Conservation (phyloP, 2,329 filamentous ascomycete species). For the Monosporascus sp. region DNA sequence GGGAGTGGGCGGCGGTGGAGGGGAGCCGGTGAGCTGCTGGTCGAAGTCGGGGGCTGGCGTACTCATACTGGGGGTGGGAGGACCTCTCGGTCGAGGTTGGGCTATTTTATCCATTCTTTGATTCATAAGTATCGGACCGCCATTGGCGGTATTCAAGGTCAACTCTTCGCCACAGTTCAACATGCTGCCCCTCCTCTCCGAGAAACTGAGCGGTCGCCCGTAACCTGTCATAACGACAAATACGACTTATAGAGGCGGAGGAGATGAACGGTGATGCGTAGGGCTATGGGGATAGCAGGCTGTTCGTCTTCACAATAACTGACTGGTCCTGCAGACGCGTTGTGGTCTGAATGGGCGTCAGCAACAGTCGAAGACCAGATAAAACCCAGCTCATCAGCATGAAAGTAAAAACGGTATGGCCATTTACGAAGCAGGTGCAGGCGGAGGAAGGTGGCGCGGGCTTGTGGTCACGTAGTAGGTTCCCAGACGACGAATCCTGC, state of each 20-base stretch:
- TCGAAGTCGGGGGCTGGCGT: constrained; percentile 60
- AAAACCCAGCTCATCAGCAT: neutral
- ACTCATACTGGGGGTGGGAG: constrained; percentile 62
- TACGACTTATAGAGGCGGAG: neutral
- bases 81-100: constrained; percentile 48
- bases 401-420: neutral
- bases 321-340: neutral
- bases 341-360: neutral
- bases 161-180: constrained; percentile 49
- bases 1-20: constrained; percentile 60
- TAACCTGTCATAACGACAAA: constrained; percentile 35
- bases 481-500: no score
- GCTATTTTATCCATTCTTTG: constrained; percentile 50
- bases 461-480: no score
- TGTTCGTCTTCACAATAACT: neutral
- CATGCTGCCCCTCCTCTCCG: constrained; percentile 54
- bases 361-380: neutral
- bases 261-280: neutral
- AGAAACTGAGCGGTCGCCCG: constrained; percentile 51
- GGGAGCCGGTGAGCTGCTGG: constrained; percentile 54
- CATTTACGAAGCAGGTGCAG: no score
- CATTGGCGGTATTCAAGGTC: constrained; percentile 44
- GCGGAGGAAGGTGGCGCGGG: no score
- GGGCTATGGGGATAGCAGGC: neutral
- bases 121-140: constrained; percentile 31